Conservation (phyloP, 495 filamentous ascomycete species). For the Penicillium herquei region DNA sequence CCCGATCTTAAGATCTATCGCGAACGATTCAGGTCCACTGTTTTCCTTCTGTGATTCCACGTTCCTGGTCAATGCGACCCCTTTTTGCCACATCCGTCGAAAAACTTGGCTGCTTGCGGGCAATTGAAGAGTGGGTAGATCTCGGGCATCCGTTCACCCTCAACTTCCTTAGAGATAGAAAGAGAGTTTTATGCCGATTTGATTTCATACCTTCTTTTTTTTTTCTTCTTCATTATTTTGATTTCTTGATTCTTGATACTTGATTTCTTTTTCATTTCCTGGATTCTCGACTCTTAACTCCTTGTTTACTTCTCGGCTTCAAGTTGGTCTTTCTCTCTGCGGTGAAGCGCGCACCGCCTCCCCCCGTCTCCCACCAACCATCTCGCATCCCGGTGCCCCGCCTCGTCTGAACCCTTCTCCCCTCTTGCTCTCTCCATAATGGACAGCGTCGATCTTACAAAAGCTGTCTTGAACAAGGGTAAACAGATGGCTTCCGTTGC, state of each 20-base stretch:
- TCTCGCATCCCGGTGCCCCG: constrained; percentile 23
- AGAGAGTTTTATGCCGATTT: no score
- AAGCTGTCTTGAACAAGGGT: constrained; percentile 73
- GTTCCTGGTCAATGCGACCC: constrained; percentile 1
- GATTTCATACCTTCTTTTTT: not conserved
- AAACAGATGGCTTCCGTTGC: constrained; percentile 68
- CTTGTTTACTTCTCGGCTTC: no score
- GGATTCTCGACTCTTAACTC: no score
- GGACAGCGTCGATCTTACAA: constrained; percentile 74
- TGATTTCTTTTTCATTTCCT: not conserved
- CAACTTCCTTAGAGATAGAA: no score
- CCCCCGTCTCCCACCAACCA: constrained; percentile 18
- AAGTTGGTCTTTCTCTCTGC: not conserved
- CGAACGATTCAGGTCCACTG: no score
- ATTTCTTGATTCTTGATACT: not conserved
- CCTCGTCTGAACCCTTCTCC: constrained; percentile 16
- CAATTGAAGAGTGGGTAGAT: not conserved
- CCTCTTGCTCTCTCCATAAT: constrained; percentile 45
- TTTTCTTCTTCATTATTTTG: not conserved
- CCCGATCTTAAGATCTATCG: not conserved
- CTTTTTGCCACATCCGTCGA: constrained; percentile 1
- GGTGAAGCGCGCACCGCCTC: constrained; percentile 10
- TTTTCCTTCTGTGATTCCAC: not conserved
- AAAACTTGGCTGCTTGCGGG: not conserved
- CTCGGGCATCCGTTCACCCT: not conserved